Conservation (phyloP, 495 filamentous ascomycete genomes). For the Aspergillus leporis region DNA sequence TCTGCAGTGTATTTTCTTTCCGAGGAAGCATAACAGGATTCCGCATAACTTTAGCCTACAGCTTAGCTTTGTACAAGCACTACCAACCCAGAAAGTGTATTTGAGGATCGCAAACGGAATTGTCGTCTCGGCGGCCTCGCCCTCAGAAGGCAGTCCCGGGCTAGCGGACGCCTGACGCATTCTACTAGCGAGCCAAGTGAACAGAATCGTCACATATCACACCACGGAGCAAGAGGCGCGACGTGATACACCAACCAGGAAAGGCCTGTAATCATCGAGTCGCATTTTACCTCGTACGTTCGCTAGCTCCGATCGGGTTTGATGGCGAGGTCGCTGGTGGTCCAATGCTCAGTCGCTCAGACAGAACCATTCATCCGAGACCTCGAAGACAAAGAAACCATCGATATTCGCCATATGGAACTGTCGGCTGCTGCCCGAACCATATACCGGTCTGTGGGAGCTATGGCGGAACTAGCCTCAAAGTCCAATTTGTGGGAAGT, state of each 20-base stretch:
- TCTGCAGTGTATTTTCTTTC: no score
- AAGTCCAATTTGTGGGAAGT: neutral
- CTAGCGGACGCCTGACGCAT: neutral
- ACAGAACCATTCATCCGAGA: neutral
- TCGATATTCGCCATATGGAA: neutral
- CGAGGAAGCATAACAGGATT: no score
- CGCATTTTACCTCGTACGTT: no score
- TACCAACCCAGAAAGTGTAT: no score
- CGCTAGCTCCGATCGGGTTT: no score
- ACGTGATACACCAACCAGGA: no score
- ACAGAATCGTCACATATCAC: neutral
- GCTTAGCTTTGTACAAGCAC: no score
- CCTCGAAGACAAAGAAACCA: neutral
- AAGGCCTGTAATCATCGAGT: no score
- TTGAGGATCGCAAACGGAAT: no score
- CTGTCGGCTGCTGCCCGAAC: neutral
- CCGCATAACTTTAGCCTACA: no score
- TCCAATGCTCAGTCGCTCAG: neutral
- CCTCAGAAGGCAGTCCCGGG: no score
- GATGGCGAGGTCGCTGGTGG: neutral
- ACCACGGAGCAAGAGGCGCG: neutral
- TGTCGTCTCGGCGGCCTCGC: no score
- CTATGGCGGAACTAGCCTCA: neutral
- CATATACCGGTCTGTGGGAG: neutral
- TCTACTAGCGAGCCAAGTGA: neutral